Base-by-base conservation (phyloP, 495 filamentous ascomycete genomes). In the Staphylotrichum longicolle region DNA sequence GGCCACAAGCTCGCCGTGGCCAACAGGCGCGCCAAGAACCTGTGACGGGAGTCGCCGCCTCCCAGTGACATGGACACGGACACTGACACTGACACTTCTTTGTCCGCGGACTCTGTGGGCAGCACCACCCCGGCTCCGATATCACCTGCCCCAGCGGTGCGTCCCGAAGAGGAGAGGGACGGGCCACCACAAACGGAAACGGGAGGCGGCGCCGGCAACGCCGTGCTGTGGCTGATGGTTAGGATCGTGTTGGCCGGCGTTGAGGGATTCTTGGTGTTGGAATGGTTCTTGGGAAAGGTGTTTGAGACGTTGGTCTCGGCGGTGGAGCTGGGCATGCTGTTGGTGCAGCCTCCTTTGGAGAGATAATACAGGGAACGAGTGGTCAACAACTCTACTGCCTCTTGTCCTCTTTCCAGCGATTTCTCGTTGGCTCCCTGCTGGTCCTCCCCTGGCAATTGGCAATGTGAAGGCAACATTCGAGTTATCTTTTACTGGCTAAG, bases 1-100 rank as follows among this genome's bases (percentile, higher is more conserved):
- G 93, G 88, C 70, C 85, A 88, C 66, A 82, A 96, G 85, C 75
- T 98, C 64, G 82, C 82, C 33, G 64, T 96, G 65, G 91, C 86
- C 40, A 95, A 89, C 80, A 89, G 91, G 72, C 80, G 91, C 56
- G 79, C 89, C n/a, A 83, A 82, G 60, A 89, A 89, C 75, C 88
- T 97, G 55, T 69, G 70, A 59, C 63, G 61, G 59, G 70, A 57
- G 40, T 30, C 51, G 65, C 65, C 63, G 62, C 51, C 56, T 67
- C 45, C 63, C 41, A 45, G 45, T 7, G 51, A 46, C 27, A 47
- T 39, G 27, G 47, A 46, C 15, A 20, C 37, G 15, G 54, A 33
- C 32, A 30, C 35, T 15, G 54, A 33, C 32, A 30, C 35, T 15
- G 45, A 33, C 39, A 6, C 10, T 46, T 34, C 47, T 11, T 57